Evolutionary conservation across 2,329 filamentous ascomycete species (phyloP), one percentile per base, ranked within the genome.

Genomic region (Diatrype stigma): DNA sequence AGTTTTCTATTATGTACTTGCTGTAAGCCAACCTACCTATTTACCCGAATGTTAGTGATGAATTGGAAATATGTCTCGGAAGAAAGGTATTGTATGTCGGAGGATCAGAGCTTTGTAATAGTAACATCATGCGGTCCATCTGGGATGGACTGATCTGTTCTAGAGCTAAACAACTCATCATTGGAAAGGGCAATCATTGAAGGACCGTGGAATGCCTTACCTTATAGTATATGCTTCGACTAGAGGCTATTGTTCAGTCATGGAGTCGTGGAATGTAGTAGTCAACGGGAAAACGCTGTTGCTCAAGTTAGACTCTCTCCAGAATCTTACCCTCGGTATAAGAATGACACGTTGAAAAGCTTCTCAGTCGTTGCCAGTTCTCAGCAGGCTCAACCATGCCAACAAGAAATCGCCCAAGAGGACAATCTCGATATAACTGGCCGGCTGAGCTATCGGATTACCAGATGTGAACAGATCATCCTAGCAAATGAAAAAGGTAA

Each of bases 391-490:
- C 62, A 62, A 65, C 64, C 64, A 63, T 47, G 37, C 35, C 52
- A 38, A 42, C 46, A 22, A n/a, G 42, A 49, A 40, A 21, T 22
- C 46, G n/a, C n/a, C 45, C 48, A 2, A 48, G 17, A 46, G 17
- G 30, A 44, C 45, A 49, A 35, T 46, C 28, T 21, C 40, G 51
- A 21, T 45, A 51, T 49, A 50, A 52, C 48, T 48, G 47, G 52
- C 52, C 49, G 64, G 64, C 60, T 67, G 57, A 64, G 56, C 61
- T 42, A 35, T 66, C 55, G 61, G 63, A 57, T 66, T 67, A 66
- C 63, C 64, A 63, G 54, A 53, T 49, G 56, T 56, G 52, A 56
- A 59, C 47, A 52, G 46, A 48, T 66, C 64, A 67, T 67, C 64
- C 64, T 42, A 51, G 55, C 53, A 55, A 37, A 38, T n/a, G n/a